These are phyloP conservation scores for Vitis rotundifolia DNA, from an alignment of 164 flowering plant genomes.

Conservation along the genomic window DNA sequence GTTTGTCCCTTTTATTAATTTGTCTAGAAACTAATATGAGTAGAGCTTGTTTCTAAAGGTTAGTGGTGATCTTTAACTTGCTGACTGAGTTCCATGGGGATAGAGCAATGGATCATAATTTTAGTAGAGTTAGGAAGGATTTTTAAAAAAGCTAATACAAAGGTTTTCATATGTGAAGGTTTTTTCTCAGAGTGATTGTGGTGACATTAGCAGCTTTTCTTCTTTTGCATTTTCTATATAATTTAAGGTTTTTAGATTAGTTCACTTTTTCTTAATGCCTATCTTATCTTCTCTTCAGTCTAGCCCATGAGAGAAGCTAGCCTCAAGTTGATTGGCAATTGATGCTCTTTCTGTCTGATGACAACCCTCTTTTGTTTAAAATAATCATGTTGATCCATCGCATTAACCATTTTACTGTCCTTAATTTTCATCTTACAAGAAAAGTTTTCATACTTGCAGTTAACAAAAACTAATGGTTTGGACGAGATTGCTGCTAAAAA, in stretches of 20 bases:
- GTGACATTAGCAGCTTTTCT: no score
- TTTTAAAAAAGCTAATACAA: no score
- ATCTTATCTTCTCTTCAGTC: no score
- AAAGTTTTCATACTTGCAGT: slow-evolving; percentile 28
- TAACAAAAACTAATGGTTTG: slow-evolving; percentile 21
- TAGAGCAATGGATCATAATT: neutral
- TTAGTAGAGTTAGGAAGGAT: no score
- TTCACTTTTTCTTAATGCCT: no score
- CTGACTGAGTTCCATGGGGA: neutral
- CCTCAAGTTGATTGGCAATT: no score
- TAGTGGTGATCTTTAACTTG: neutral
- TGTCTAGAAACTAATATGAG: neutral
- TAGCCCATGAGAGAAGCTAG: no score
- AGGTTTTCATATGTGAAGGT: no score
- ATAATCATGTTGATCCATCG: neutral
- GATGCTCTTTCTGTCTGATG: no score
- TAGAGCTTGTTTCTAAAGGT: neutral
- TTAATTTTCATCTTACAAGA: neutral
- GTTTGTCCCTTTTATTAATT: neutral
- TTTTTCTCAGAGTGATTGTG: no score
- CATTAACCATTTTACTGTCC: neutral
- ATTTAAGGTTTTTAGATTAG: no score
- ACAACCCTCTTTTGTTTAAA: neutral
- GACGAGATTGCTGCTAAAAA: slow-evolving; percentile 26
- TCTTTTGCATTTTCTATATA: no score